Percentiles rank a stretch among this genome's conserved stretches.
phyloP scores from a whole-genome alignment of 2,329 filamentous ascomycete species.

The Calonectria crousiana region DNA sequence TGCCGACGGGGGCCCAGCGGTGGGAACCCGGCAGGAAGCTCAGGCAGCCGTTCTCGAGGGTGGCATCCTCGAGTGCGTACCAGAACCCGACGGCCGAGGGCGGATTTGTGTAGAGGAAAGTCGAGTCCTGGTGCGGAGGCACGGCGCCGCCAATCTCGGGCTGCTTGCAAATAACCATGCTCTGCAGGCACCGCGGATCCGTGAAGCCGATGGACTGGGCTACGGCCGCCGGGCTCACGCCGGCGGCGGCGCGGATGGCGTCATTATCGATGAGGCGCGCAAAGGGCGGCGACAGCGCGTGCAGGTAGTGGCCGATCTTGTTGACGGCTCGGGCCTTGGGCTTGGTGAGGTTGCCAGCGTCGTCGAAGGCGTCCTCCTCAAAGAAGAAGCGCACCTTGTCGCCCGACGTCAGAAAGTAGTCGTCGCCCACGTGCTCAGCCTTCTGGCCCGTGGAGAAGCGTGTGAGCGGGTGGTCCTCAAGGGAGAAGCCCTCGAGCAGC shows the following conservation, averaged over 20 bases:
- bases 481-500: conserved; percentile 80
- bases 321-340: conserved; percentile 91
- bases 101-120: conserved; percentile 90
- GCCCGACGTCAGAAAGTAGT: conserved; percentile 91
- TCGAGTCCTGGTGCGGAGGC: conserved; percentile 90
- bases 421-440: conserved; percentile 86
- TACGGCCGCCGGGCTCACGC: conserved; percentile 67
- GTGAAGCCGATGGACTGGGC: conserved; percentile 78
- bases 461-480: conserved; percentile 91
- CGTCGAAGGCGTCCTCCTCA: conserved; percentile 89
- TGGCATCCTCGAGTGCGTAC: conserved; percentile 96
- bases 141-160: conserved; percentile 95
- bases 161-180: conserved; percentile 99
- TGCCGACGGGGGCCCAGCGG: conserved; percentile 75
- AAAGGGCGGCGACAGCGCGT: conserved; percentile 77
- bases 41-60: conserved; percentile 86
- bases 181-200: conserved; percentile 86
- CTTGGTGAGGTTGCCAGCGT: conserved; percentile 73
- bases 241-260: conserved; percentile 44
- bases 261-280: conserved; percentile 67
- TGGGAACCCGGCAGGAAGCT: conserved; percentile 89
- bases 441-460: conserved; percentile 88
- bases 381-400: conserved; percentile 98
- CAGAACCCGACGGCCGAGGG: conserved; percentile 95
- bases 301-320: conserved; percentile 85